Evolutionary conservation across 495 filamentous ascomycete species (phyloP).

Genomic region (Pyronema domesticum): DNA sequence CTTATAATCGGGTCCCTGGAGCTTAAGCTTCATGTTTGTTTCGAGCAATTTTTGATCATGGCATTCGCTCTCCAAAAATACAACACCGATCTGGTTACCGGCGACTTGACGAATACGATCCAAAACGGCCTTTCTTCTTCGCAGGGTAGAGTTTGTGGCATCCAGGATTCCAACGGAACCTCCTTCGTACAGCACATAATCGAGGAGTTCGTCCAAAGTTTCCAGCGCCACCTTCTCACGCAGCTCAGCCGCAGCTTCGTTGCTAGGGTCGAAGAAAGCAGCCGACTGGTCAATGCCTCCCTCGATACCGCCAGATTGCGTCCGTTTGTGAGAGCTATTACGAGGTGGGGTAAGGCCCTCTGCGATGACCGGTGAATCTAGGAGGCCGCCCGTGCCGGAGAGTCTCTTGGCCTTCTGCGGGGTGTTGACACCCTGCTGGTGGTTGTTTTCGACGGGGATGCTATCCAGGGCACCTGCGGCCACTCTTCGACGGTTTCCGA

Average conservation of each 20-base stretch:
- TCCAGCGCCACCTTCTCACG: slow-evolving; percentile 83
- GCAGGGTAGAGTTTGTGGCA: slow-evolving; percentile 87
- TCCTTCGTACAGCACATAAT: slow-evolving; percentile 63
- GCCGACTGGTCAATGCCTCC: slow-evolving; percentile 71
- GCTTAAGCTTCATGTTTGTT: slow-evolving; percentile 92
- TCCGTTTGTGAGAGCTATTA: slow-evolving; percentile 9
- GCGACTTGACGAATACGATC: slow-evolving; percentile 66
- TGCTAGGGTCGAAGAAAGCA: slow-evolving; percentile 84
- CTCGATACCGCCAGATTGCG: slow-evolving; percentile 12
- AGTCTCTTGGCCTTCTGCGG: neutral
- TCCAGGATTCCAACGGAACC: slow-evolving; percentile 83
- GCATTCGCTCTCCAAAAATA: slow-evolving; percentile 90
- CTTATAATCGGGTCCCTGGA: slow-evolving; percentile 88
- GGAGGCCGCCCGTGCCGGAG: too few species aligned
- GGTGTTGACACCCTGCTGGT: neutral
- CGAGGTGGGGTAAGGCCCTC: neutral
- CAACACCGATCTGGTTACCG: slow-evolving; percentile 66
- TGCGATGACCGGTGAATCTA: too few species aligned
- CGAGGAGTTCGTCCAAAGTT: slow-evolving; percentile 76
- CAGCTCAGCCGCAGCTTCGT: slow-evolving; percentile 60
- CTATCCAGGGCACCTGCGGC: slow-evolving; percentile 38
- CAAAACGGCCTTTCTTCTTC: slow-evolving; percentile 66
- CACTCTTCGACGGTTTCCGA: slow-evolving; percentile 73
- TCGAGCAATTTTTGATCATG: slow-evolving; percentile 69
- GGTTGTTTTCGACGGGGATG: neutral